Percentiles rank a stretch among this genome's conserved stretches.
phyloP scores from a whole-genome alignment of 1,139 yeast genomes.

The Geotrichum aggregatum region DNA sequence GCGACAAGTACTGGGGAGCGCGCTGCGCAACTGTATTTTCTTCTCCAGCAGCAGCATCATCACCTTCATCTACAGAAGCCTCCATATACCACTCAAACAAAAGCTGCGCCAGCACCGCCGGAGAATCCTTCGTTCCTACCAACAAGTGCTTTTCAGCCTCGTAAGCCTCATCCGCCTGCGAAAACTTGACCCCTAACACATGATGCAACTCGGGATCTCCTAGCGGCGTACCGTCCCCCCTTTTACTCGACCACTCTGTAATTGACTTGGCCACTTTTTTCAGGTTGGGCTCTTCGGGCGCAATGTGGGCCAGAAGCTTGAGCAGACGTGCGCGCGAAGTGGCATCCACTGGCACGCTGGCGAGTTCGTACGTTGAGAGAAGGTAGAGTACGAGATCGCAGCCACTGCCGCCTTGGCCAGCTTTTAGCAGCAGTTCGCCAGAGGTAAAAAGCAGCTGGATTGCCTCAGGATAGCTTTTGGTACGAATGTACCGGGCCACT shows the following conservation, averaged over 20 bases:
- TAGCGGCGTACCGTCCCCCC: conserved; percentile 46
- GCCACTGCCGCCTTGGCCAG: conserved; percentile 73
- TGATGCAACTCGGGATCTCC: conserved; percentile 79
- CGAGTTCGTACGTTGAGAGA: conserved; percentile 60
- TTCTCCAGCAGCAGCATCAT: background rate
- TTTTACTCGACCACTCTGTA: conserved; percentile 57
- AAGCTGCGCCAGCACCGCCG: conserved; percentile 50
- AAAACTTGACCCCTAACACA: conserved; percentile 64
- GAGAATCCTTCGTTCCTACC: conserved; percentile 61
- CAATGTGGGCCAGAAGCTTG: conserved; percentile 48
- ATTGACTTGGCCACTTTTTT: conserved; percentile 61
- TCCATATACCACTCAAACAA: conserved; percentile 55
- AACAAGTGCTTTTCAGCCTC: conserved; percentile 61
- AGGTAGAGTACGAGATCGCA: conserved; percentile 72
- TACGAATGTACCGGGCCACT: conserved; percentile 73
- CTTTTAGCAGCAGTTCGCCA: conserved; percentile 60
- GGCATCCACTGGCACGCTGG: conserved; percentile 43
- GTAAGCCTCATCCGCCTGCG: conserved; percentile 38
- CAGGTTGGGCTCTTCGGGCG: conserved; percentile 63
- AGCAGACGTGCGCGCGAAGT: conserved; percentile 36
- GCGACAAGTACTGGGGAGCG: conserved; percentile 51
- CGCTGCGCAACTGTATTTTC: conserved; percentile 32
- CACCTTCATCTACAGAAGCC: no score
- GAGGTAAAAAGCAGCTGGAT: conserved; percentile 69
- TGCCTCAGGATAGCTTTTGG: conserved; percentile 65